These are phyloP conservation scores for Dioscorea alata DNA, from an alignment of 106 monocot species.

Conservation along the genomic window DNA sequence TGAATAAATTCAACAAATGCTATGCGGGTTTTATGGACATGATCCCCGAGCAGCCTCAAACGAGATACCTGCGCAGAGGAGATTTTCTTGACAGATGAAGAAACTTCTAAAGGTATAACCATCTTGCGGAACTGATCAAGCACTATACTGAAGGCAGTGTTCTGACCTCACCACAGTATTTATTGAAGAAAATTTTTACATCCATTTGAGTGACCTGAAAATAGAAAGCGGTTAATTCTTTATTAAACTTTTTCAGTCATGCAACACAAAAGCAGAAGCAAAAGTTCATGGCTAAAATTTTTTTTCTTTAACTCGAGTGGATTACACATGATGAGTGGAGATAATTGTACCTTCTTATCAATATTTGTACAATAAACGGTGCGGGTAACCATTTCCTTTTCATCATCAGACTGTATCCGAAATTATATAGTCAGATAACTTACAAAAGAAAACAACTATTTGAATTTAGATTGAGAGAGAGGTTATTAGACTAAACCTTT, in stretches of 20 bases:
- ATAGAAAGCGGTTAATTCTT: conserved; percentile 1
- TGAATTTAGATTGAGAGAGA: not conserved
- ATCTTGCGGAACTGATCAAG: not conserved
- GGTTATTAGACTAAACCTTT: conserved; percentile 12
- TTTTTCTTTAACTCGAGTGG: not conserved
- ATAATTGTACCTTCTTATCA: conserved; percentile 39
- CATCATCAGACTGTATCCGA: conserved; percentile 41
- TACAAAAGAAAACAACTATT: not conserved
- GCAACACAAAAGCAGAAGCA: too few relatives aligned
- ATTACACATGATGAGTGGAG: not conserved
- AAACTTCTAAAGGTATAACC: not conserved
- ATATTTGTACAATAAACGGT: conserved; percentile 61
- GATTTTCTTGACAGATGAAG: not conserved
- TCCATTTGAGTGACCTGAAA: conserved; percentile 43
- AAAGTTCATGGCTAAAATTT: not conserved
- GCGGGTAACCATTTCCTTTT: conserved; percentile 43
- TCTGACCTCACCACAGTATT: conserved; percentile 41
- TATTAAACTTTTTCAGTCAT: not conserved
- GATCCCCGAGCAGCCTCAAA: conserved; percentile 53
- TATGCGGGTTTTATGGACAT: conserved; percentile 58
- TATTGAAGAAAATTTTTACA: conserved; percentile 38
- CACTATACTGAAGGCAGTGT: not conserved
- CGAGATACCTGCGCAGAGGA: conserved; percentile 36
- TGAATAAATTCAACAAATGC: conserved; percentile 69
- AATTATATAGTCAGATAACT: not conserved